These are phyloP conservation scores for Podila clonocystis DNA, from an alignment of 192 early-diverging fungal species.

Conservation along the genomic window DNA sequence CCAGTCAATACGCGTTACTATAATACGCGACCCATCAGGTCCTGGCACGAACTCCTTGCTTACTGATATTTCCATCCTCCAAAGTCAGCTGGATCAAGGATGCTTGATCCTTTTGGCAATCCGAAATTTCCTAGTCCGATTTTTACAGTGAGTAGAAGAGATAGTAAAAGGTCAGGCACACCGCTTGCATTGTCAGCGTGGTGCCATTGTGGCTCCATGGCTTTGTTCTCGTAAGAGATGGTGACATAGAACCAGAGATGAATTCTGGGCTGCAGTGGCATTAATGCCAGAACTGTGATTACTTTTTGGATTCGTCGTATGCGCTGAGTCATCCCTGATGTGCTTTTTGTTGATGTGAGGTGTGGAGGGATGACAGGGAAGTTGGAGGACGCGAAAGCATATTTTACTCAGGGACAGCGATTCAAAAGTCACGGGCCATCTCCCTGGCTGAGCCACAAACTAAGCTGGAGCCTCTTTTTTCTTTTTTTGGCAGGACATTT, in stretches of 20 bases:
- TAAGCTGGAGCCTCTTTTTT: neutral
- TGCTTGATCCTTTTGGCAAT: conserved; percentile 41
- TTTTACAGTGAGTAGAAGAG: neutral
- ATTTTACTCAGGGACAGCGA: neutral
- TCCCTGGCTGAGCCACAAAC: neutral
- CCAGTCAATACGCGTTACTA: neutral
- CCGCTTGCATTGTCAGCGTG: too few species aligned
- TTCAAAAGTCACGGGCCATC: neutral
- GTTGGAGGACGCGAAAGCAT: neutral
- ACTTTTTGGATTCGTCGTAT: conserved; percentile 49
- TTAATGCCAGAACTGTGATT: neutral
- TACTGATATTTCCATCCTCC: conserved; percentile 51
- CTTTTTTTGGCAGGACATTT: neutral
- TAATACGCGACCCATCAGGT: neutral
- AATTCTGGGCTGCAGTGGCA: neutral
- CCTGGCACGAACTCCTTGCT: neutral
- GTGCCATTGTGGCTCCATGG: too few species aligned
- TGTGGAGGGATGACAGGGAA: too few species aligned
- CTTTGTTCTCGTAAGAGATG: too few species aligned
- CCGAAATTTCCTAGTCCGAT: conserved; percentile 29
- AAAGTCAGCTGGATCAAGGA: conserved; percentile 35
- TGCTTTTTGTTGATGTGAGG: neutral
- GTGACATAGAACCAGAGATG: neutral
- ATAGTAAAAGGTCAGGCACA: neutral
- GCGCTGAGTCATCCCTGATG: conserved; percentile 28